A percentile compares a stretch with the other conserved stretches of the same genome.
Evolutionary conservation across 2,329 filamentous ascomycete genomes (phyloP).

Genomic region (Aspergillus texensis): DNA sequence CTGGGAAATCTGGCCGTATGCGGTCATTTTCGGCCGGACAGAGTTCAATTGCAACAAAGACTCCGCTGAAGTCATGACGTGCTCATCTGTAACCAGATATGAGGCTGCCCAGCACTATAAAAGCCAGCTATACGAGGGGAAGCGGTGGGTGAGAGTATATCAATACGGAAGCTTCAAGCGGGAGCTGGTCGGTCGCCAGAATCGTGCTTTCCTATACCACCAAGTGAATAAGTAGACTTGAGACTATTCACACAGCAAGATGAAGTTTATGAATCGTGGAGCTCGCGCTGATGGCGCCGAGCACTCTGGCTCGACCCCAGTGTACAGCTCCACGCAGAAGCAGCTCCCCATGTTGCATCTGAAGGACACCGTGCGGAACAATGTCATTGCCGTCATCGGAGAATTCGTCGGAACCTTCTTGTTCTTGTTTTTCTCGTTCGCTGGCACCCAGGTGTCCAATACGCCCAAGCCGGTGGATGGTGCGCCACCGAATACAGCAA

Average conservation of each 20-base stretch:
- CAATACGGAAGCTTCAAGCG: no score
- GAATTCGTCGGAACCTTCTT: conserved; percentile 58
- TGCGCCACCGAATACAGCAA: conserved; percentile 36
- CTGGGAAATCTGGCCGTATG: neutral
- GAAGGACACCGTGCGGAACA: conserved; percentile 42
- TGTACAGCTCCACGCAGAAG: conserved; percentile 1
- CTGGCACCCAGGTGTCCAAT: conserved; percentile 51
- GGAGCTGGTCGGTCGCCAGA: neutral
- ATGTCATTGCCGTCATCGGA: conserved; percentile 50
- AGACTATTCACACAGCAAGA: neutral
- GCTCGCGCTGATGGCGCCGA: neutral
- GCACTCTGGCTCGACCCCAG: neutral
- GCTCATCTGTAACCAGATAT: neutral
- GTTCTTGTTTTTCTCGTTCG: conserved; percentile 54
- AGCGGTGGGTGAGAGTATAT: neutral
- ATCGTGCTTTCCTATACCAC: neutral
- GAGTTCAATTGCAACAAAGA: neutral
- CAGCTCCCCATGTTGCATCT: conserved; percentile 40
- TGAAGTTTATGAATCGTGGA: neutral
- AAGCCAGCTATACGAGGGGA: neutral
- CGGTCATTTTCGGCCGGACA: neutral
- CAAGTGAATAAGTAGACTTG: neutral
- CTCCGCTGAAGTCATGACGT: conserved; percentile 1
- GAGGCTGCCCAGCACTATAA: neutral
- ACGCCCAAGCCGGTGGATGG: conserved; percentile 37